Conservation (phyloP, 73 alveolate genomes). For the Tetrahymena thermophila region DNA sequence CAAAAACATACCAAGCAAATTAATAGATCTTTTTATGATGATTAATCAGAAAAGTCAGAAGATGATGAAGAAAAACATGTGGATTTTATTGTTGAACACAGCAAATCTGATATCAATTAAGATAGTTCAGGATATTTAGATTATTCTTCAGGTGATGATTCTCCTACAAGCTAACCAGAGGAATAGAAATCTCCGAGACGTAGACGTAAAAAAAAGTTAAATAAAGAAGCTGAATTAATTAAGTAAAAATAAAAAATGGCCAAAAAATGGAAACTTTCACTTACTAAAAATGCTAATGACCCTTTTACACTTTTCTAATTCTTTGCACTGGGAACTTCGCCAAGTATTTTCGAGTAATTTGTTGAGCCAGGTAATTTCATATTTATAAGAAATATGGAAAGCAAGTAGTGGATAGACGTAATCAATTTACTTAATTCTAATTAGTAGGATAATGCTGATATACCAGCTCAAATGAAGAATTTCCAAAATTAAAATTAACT, state of each 20-base stretch:
- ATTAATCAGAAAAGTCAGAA: slow-evolving; percentile 1
- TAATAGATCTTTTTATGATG: slow-evolving; percentile 16
- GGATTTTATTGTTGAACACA: slow-evolving; percentile 1
- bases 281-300: neutral
- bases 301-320: neutral
- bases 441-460: neutral
- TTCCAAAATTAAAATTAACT: slow-evolving; percentile 3
- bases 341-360: neutral
- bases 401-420: neutral
- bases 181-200: neutral
- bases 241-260: neutral
- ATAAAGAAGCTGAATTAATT: neutral
- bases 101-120: neutral
- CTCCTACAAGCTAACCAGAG: neutral
- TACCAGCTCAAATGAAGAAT: neutral
- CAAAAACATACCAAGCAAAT: slow-evolving; percentile 1
- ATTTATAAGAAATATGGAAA: slow-evolving; percentile 6
- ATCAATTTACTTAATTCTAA: neutral
- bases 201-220: neutral
- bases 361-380: neutral
- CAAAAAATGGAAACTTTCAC: neutral
- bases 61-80: neutral
- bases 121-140: neutral
- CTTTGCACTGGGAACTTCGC: neutral
- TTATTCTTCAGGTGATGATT: neutral